These are phyloP conservation scores for Stemphylium beticola DNA, from an alignment of 2,329 filamentous ascomycete genomes.

Conservation along the genomic window DNA sequence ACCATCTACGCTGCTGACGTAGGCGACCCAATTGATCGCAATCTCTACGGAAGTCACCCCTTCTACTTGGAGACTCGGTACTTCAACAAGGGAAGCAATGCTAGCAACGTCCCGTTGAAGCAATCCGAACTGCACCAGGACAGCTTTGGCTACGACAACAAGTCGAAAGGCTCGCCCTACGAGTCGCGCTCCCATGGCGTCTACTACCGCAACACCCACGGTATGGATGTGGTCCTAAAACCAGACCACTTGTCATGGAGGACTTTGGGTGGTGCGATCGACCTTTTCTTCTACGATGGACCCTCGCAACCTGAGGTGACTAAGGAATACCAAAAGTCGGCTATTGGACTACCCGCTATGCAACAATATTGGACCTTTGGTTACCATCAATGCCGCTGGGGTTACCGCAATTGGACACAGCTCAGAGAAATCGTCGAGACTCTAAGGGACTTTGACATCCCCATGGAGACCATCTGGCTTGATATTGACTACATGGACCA, in stretches of 20 bases:
- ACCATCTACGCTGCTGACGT: slow-evolving; percentile 73
- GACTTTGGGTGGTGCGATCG: slow-evolving; percentile 75
- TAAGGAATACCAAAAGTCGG: slow-evolving; percentile 70
- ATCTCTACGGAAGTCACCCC: slow-evolving; percentile 78
- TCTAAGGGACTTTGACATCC: slow-evolving; percentile 62
- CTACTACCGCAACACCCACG: slow-evolving; percentile 77
- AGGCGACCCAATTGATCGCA: slow-evolving; percentile 67
- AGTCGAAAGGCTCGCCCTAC: slow-evolving; percentile 57
- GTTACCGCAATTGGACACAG: slow-evolving; percentile 75
- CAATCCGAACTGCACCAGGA: slow-evolving; percentile 55
- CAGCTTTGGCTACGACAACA: slow-evolving; percentile 13
- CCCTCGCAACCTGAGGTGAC: slow-evolving; percentile 72
- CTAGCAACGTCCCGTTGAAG: slow-evolving; percentile 60
- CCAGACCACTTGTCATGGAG: slow-evolving; percentile 73
- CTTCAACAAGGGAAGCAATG: slow-evolving; percentile 61
- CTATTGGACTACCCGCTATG: slow-evolving; percentile 75
- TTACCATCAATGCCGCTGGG: slow-evolving; percentile 84
- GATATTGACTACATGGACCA: slow-evolving; percentile 53
- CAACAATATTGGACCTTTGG: slow-evolving; percentile 81
- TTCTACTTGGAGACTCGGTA: slow-evolving; percentile 83
- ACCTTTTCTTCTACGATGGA: slow-evolving; percentile 80
- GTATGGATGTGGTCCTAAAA: slow-evolving; percentile 72
- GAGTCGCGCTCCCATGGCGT: slow-evolving; percentile 76
- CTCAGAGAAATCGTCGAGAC: slow-evolving; percentile 64
- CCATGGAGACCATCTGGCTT: slow-evolving; percentile 56